Conservation (phyloP, 805 yeast species). For the Ogataea pignaliae region DNA sequence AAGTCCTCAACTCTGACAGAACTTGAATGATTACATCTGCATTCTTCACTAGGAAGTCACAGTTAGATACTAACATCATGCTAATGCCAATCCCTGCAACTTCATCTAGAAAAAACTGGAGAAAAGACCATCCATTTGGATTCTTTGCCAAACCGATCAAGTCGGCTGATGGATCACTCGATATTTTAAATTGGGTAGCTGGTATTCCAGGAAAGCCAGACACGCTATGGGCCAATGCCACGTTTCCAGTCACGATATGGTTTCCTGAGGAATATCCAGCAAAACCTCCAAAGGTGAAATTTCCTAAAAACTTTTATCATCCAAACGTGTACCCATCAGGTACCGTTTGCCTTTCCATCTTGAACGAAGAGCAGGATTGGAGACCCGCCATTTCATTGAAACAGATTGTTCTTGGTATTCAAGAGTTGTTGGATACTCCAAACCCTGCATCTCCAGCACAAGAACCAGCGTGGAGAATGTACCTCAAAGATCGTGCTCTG, state of each 20-base stretch:
- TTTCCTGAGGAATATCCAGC: conserved; percentile 94
- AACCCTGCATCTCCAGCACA: conserved; percentile 97
- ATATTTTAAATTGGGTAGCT: conserved; percentile 85
- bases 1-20: conserved; percentile 17
- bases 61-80: neutral
- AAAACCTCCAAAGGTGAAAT: conserved; percentile 91
- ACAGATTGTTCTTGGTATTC: conserved; percentile 87
- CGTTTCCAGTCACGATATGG: conserved; percentile 72
- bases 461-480: conserved; percentile 93
- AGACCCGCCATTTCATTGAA: conserved; percentile 92
- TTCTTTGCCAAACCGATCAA: conserved; percentile 89
- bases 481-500: conserved; percentile 56
- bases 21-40: neutral
- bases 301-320: conserved; percentile 88
- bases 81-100: too few relatives aligned
- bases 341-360: conserved; percentile 85
- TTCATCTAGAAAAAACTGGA: conserved; percentile 87
- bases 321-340: conserved; percentile 98
- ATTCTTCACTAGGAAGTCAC: too few relatives aligned
- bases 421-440: conserved; percentile 84
- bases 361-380: conserved; percentile 97
- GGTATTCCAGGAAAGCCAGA: conserved; percentile 92
- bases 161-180: conserved; percentile 75
- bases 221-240: conserved; percentile 89
- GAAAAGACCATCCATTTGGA: conserved; percentile 98